These are phyloP conservation scores for Martensiomyces pterosporus DNA, from an alignment of 192 early-diverging fungal species.

Conservation along the genomic window DNA sequence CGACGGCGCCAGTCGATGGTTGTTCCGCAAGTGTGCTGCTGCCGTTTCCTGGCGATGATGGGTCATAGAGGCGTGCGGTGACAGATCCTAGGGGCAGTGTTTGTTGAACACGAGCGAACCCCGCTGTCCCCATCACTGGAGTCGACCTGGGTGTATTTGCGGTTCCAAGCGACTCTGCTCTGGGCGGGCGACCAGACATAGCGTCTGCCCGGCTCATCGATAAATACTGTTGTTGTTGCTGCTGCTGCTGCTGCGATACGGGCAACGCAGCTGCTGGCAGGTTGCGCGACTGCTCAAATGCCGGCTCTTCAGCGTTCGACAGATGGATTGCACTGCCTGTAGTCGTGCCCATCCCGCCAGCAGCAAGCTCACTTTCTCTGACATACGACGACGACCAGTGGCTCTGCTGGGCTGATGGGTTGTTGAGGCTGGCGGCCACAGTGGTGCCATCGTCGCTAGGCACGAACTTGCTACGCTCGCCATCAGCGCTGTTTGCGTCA, in stretches of 20 bases:
- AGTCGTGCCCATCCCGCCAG: neutral
- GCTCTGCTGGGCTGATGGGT: constrained; percentile 6
- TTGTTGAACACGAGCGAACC: constrained; percentile 1
- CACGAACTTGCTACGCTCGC: constrained; percentile 6
- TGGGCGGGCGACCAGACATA: too few relatives aligned
- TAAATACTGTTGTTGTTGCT: neutral
- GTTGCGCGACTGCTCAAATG: too few relatives aligned
- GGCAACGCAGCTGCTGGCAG: too few relatives aligned
- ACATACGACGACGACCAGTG: constrained; percentile 20
- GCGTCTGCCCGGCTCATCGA: too few relatives aligned
- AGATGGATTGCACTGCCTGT: constrained; percentile 1
- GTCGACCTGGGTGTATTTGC: constrained; percentile 29
- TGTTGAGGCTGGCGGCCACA: constrained; percentile 6
- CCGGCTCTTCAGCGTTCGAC: neutral
- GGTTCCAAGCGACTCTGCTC: constrained; percentile 30
- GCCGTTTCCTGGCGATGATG: constrained; percentile 1
- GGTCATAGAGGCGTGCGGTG: constrained; percentile 42
- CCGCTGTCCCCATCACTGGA: constrained; percentile 11
- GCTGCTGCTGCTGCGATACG: constrained; percentile 1
- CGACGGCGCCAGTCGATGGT: too few relatives aligned
- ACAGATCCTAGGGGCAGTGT: constrained; percentile 32
- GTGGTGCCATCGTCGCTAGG: constrained; percentile 33
- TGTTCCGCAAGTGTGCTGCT: too few relatives aligned
- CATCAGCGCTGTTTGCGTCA: constrained; percentile 1
- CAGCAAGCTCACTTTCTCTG: constrained; percentile 13